Base-by-base conservation (phyloP, 768 basidiomycete species). In the Naganishia onofrii region DNA sequence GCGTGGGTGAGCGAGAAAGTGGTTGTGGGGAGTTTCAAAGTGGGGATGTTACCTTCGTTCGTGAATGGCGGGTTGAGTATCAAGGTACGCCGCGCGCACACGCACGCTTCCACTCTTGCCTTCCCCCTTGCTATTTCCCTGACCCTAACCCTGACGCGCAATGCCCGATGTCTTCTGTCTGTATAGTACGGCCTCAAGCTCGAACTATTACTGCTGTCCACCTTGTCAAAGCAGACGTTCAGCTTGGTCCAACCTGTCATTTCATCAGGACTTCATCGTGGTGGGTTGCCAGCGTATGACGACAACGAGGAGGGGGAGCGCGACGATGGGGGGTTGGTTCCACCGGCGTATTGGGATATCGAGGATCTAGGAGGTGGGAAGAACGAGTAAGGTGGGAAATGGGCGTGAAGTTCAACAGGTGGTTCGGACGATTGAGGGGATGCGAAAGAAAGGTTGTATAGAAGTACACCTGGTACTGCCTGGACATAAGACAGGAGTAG, bases 31-130 rank as follows among this genome's bases (percentile, higher is more conserved):
- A 26, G 38, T 42, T 63, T 63, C 26, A 63, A 26, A 34, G 60
- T 63, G 26, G 60, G 60, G 15, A 63, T 63, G 60, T 63, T 63
- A 26, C 60, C 60, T 3, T 63, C 60, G 42, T 63, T 63, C 46
- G 60, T 63, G 38, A 63, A 63, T 44, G 42, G 42, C 42, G 60
- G 60, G 26, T 44, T 63, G 23, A 63, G 60, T 15, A 42, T 42
- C 36, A 63, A 63, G 60, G 60, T 63, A 44, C 2, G 42, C n/a
- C 23, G 12, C 2, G 9, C 38, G n/a, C 10, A 6, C n/a, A n/a
- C n/a, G n/a, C n/a, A n/a, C n/a, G n/a, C n/a, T n/a, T n/a, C n/a
- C n/a, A n/a, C n/a, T n/a, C n/a, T n/a, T n/a, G n/a, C n/a, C n/a
- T n/a, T n/a, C n/a, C n/a, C n/a, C n/a, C n/a, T n/a, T n/a, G n/a